Evolutionary conservation across 495 filamentous ascomycete genomes (phyloP).

Genomic region (Penicillium argentinense): DNA sequence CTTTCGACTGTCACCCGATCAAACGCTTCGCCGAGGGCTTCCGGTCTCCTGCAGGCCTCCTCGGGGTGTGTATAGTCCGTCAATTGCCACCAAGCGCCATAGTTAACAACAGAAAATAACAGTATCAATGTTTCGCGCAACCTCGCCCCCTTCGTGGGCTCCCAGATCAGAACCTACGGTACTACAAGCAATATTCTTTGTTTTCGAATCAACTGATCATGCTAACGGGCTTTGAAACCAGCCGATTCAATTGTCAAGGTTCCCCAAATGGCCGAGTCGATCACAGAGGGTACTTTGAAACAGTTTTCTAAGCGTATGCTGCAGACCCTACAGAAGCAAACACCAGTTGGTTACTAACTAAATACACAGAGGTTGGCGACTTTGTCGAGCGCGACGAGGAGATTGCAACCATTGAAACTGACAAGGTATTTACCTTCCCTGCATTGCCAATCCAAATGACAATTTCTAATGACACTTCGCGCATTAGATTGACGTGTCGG

Average conservation of each 20-base stretch:
- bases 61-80: slow-evolving; percentile 26
- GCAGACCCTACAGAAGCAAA: background rate
- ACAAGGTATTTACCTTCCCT: slow-evolving; percentile 68
- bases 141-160: slow-evolving; percentile 28
- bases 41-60: slow-evolving; percentile 29
- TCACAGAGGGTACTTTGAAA: slow-evolving; percentile 95
- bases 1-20: slow-evolving; percentile 25
- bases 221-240: slow-evolving; percentile 20
- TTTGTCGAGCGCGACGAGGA: slow-evolving; percentile 95
- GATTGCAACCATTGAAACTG: slow-evolving; percentile 99
- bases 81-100: background rate
- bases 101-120: slow-evolving; percentile 11
- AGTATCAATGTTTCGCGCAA: slow-evolving; percentile 32
- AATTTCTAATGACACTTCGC: slow-evolving; percentile 7
- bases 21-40: slow-evolving; percentile 21
- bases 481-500: slow-evolving; percentile 84
- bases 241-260: slow-evolving; percentile 89
- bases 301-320: slow-evolving; percentile 80
- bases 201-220: no score
- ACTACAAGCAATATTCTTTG: slow-evolving; percentile 1
- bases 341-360: background rate
- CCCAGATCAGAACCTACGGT: slow-evolving; percentile 46
- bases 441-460: background rate
- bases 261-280: slow-evolving; percentile 97
- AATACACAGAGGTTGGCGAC: slow-evolving; percentile 73